Conservation (phyloP, 306 rosid species). For the Crotalaria pallida region DNA sequence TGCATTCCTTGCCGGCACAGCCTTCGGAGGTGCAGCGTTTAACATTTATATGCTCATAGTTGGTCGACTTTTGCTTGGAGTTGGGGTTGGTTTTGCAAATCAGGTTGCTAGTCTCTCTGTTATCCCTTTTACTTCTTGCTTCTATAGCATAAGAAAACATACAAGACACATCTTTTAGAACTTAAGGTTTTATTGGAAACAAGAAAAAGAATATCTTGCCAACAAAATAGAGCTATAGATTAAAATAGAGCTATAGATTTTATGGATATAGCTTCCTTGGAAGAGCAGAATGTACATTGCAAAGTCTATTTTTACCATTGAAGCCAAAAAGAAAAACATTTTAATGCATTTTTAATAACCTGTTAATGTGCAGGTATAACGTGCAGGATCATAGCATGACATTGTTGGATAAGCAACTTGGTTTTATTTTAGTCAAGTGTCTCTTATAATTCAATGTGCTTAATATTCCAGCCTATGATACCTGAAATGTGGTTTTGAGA, state of each 20-base stretch:
- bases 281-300: not conserved
- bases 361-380: not conserved
- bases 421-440: too few species aligned
- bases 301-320: not conserved
- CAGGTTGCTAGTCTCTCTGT: constrained; percentile 41
- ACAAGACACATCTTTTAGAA: not conserved
- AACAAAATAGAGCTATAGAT: not conserved
- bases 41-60: constrained; percentile 63
- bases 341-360: not conserved
- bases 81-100: constrained; percentile 77
- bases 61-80: constrained; percentile 69
- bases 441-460: too few species aligned
- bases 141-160: not conserved
- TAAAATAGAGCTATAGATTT: not conserved
- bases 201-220: not conserved
- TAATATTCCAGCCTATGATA: too few species aligned
- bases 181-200: not conserved
- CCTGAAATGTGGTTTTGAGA: too few species aligned
- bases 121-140: not conserved
- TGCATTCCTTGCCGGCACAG: constrained; percentile 59
- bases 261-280: not conserved
- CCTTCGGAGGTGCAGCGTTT: constrained; percentile 57
- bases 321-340: not conserved
- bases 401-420: too few species aligned
- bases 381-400: not conserved